Percentiles rank a stretch among this genome's conserved stretches.
These are phyloP conservation scores for Galerina sulciceps DNA, from an alignment of 768 basidiomycete species.

Conservation along the genomic window DNA sequence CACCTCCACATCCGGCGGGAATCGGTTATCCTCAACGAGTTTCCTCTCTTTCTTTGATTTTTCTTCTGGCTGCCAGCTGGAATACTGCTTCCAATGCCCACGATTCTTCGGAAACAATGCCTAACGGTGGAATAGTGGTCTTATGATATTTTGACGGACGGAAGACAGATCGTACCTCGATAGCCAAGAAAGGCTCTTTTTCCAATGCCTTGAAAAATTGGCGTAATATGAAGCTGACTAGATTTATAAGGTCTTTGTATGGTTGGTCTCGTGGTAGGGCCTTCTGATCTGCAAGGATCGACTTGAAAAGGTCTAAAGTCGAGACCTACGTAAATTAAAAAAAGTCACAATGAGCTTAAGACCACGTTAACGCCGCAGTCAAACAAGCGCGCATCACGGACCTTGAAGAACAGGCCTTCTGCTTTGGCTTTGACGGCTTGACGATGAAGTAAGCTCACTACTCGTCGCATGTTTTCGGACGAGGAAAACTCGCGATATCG, in stretches of 20 bases:
- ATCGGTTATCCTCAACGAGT: constrained; percentile 45
- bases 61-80: constrained; percentile 71
- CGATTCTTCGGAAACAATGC: constrained; percentile 91
- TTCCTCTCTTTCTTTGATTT: constrained; percentile 39
- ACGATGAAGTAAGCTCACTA: constrained; percentile 87
- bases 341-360: constrained; percentile 9
- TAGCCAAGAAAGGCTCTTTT: constrained; percentile 83
- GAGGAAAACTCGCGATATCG: constrained; percentile 83
- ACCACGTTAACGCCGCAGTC: constrained; percentile 23
- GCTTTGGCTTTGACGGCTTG: constrained; percentile 91
- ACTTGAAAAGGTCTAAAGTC: constrained; percentile 85
- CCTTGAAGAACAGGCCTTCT: constrained; percentile 96
- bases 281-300: constrained; percentile 80
- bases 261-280: constrained; percentile 79
- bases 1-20: constrained; percentile 74
- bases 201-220: constrained; percentile 93
- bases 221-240: constrained; percentile 87
- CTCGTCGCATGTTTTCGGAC: constrained; percentile 86
- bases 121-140: constrained; percentile 39
- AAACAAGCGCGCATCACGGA: constrained; percentile 36
- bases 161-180: constrained; percentile 66
- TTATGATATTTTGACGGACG: constrained; percentile 5
- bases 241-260: constrained; percentile 78
- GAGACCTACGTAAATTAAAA: constrained; percentile 67
- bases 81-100: constrained; percentile 84